Percentiles rank a stretch among this genome's conserved stretches.
These are phyloP conservation scores for Taphrina communis DNA, from an alignment of 1,139 yeast species.

Conservation along the genomic window DNA sequence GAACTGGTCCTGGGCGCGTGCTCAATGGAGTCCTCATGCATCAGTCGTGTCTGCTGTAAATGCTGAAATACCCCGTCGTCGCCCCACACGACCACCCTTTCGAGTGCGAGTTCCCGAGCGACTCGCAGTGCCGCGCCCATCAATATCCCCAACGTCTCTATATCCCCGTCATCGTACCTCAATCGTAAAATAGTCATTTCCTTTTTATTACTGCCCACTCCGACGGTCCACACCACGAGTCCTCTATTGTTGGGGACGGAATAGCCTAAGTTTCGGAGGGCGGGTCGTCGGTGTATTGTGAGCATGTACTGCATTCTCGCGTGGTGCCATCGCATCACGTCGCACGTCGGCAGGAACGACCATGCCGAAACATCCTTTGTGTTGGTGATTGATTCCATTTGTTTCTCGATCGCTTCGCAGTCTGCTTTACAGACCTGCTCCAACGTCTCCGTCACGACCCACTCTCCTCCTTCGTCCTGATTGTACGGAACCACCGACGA, in stretches of 20 bases:
- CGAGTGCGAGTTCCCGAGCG: neutral
- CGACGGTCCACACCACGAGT: slow-evolving; percentile 12
- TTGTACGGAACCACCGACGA: neutral
- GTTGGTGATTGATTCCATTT: too few species aligned
- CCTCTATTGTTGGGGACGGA: neutral
- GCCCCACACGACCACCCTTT: slow-evolving; percentile 16
- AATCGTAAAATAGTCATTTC: neutral
- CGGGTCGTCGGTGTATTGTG: neutral
- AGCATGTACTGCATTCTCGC: slow-evolving; percentile 13
- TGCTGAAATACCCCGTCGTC: neutral
- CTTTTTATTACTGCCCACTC: neutral
- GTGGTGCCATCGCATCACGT: slow-evolving; percentile 23
- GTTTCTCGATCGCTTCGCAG: neutral
- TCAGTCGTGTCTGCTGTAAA: too few species aligned
- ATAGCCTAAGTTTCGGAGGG: slow-evolving; percentile 5
- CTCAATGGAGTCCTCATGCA: neutral
- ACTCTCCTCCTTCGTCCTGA: neutral
- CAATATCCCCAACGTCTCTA: neutral
- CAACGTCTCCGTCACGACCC: neutral
- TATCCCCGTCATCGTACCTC: neutral
- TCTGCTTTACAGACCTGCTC: neutral
- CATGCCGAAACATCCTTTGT: neutral
- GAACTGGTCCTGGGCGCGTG: slow-evolving; percentile 11
- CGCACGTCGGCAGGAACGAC: slow-evolving; percentile 20
- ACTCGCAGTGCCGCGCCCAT: neutral